Evolutionary conservation across 306 rosid species (phyloP), one percentile per base, ranked within the genome.

Genomic region (Boehmeria nivea): DNA sequence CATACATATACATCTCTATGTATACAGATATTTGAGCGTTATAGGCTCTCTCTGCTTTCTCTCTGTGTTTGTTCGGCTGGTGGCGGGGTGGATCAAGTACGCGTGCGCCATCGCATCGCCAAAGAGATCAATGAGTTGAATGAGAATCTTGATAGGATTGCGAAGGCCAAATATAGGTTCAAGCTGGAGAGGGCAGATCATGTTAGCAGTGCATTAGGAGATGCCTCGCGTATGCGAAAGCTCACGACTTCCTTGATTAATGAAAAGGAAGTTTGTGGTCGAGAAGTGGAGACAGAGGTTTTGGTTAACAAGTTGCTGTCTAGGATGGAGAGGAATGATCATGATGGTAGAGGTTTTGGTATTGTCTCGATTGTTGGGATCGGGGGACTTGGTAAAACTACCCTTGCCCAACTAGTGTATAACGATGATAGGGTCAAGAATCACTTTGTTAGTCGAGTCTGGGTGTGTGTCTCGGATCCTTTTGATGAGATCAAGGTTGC

Each of bases 361-460:
- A 22, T 66, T 37, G 53, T 57, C 21, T 33, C 71, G 5, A 17
- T 66, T 45, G 21, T 66, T 4, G 71, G 71, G 16, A 66, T 66
- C 61, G 71, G 71, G 28, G 71, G 71, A n/a, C 48, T 53, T 12
- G 69, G 69, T 4, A 64, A 64, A 43, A 64, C 69, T 12, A 64
- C 69, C 8, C 24, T 66, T 8, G 36, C 64, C 20, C 71, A 47
- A 38, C 19, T 57, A 2, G 37, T 11, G 8, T 66, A 46, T 34
- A 57, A 66, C 4, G 17, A 57, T 36, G 31, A 47, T 11, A 11
- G n/a, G 3, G 71, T 66, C 8, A 56, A 8, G 38, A 19, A 17
- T 11, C 50, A 66, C 22, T 66, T 66, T 48, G 43, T 24, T 0
- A 26, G 16, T 10, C 50, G 39, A 26, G 22, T 57, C 4, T 66